A percentile compares a stretch with the other conserved stretches of the same genome.
Conservation (phyloP, 345 rosid species). For the Dimocarpus longan region DNA sequence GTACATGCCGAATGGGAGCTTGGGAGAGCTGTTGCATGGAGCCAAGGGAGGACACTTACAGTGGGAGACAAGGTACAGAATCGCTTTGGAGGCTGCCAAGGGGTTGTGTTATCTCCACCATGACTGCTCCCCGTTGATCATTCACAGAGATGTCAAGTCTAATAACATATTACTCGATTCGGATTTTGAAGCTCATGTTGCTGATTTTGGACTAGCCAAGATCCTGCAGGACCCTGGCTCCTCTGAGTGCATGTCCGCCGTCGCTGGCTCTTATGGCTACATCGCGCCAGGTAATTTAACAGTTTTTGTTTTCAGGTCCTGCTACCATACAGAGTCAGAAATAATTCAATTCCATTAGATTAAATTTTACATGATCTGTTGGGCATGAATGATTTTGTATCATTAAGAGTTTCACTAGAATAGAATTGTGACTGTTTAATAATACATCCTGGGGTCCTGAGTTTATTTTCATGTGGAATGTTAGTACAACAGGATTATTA, state of each 20-base stretch:
- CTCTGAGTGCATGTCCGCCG: conserved; percentile 86
- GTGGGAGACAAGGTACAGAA: conserved; percentile 70
- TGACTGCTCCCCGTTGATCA: conserved; percentile 86
- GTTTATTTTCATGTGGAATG: no score
- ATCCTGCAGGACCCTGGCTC: conserved; percentile 77
- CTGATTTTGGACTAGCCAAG: conserved; percentile 96
- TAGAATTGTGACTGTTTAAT: no score
- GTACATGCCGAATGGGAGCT: conserved; percentile 91
- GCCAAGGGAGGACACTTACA: conserved; percentile 84
- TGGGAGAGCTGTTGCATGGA: conserved; percentile 85
- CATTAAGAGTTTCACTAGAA: no score
- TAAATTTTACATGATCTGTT: no score
- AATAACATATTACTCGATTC: conserved; percentile 84
- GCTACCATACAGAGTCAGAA: no score
- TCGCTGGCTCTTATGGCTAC: conserved; percentile 95
- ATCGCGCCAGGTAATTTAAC: conserved; percentile 75
- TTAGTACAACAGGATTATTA: no score
- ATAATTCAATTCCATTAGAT: no score
- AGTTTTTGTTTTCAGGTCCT: no score
- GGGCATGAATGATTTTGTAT: no score
- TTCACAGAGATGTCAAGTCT: conserved; percentile 93
- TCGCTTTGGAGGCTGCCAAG: conserved; percentile 80
- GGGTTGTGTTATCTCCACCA: conserved; percentile 93
- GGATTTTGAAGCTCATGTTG: conserved; percentile 84
- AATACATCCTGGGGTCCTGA: no score